These are phyloP conservation scores for Mortierella sp. DNA, from an alignment of 371 early-diverging fungal genomes.

Conservation along the genomic window DNA sequence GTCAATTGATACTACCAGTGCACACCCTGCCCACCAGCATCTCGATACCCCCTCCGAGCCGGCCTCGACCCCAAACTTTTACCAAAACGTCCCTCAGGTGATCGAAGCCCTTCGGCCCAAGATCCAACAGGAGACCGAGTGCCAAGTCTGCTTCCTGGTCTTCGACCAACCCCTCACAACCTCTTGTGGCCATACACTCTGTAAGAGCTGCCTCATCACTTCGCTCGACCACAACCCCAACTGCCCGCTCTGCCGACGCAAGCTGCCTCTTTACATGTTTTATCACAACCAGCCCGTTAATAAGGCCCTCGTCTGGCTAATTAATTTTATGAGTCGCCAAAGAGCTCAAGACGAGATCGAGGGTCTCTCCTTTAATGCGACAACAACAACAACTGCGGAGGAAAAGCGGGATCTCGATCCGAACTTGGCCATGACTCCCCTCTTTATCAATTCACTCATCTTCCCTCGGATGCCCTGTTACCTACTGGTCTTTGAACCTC, in stretches of 20 bases:
- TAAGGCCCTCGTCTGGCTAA: conserved; percentile 40
- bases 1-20: background rate
- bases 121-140: conserved; percentile 66
- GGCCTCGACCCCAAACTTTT: conserved; percentile 14
- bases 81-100: conserved; percentile 26
- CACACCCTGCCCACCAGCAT: conserved; percentile 16
- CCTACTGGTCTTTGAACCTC: conserved; percentile 76
- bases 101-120: conserved; percentile 29
- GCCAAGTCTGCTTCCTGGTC: conserved; percentile 69
- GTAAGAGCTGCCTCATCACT: conserved; percentile 71
- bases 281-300: conserved; percentile 53
- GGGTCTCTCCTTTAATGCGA: background rate
- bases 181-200: conserved; percentile 82
- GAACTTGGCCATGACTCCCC: conserved; percentile 62
- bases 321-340: conserved; percentile 38
- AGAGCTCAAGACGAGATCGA: conserved; percentile 3
- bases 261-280: conserved; percentile 56
- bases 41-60: conserved; percentile 28
- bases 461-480: conserved; percentile 76
- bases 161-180: conserved; percentile 74
- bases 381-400: background rate
- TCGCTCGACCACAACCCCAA: conserved; percentile 61
- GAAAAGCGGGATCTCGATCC: conserved; percentile 43
- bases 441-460: conserved; percentile 75
- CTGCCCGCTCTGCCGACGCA: conserved; percentile 65